Evolutionary conservation across 2,329 filamentous ascomycete genomes (phyloP).

Genomic region (Metarhizium rileyi): DNA sequence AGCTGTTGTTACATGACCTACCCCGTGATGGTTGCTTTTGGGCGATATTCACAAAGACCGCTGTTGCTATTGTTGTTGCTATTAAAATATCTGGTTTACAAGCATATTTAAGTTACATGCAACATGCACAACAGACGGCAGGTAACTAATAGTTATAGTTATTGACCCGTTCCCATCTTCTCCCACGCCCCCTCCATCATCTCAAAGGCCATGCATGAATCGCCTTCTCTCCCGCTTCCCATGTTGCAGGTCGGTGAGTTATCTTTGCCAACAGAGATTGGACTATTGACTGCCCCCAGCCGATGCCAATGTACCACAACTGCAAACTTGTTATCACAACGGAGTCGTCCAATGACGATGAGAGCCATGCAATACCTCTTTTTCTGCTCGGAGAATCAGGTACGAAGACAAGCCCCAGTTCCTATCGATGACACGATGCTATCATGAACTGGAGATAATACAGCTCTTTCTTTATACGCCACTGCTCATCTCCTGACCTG

Average conservation of each 20-base stretch:
- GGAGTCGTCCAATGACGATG: not conserved
- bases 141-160: no score
- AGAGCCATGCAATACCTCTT: not conserved
- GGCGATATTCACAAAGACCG: not conserved
- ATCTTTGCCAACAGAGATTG: not conserved
- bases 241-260: not conserved
- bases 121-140: not conserved
- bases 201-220: not conserved
- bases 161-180: not conserved
- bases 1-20: not conserved
- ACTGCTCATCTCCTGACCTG: not conserved
- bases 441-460: not conserved
- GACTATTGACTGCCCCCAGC: not conserved
- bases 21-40: not conserved
- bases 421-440: not conserved
- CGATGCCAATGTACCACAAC: no score
- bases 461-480: not conserved
- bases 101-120: no score
- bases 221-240: not conserved
- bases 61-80: not conserved
- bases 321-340: no score
- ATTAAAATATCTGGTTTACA: not conserved
- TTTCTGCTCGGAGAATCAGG: not conserved
- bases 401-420: not conserved
- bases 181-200: not conserved